Conservation (phyloP, 2,329 filamentous ascomycete species). For the Cordyceps farinosa region DNA sequence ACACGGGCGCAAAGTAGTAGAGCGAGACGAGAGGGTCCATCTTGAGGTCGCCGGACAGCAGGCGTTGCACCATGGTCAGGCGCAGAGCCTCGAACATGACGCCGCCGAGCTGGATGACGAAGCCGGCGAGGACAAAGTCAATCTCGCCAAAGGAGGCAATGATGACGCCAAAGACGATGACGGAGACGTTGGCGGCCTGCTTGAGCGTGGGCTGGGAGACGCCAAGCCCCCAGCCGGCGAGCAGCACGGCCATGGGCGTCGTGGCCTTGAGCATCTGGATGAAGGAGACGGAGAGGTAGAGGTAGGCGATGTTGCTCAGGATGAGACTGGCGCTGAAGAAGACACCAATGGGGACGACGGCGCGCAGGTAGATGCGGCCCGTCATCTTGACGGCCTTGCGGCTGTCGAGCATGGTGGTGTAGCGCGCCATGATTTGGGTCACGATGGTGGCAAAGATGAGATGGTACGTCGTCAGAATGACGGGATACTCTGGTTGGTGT, state of each 20-base stretch:
- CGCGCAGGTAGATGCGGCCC: conserved; percentile 83
- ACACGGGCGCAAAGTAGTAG: conserved; percentile 86
- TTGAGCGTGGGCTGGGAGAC: conserved; percentile 79
- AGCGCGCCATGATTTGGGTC: conserved; percentile 89
- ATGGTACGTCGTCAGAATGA: conserved; percentile 94
- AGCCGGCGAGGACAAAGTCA: conserved; percentile 78
- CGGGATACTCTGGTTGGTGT: conserved; percentile 56
- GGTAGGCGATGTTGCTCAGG: conserved; percentile 91
- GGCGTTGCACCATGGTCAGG: conserved; percentile 78
- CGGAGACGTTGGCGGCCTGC: conserved; percentile 86
- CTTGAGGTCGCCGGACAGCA: conserved; percentile 81
- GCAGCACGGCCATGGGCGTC: conserved; percentile 86
- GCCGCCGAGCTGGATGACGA: conserved; percentile 74
- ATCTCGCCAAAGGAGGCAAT: conserved; percentile 96
- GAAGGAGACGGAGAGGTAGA: conserved; percentile 93
- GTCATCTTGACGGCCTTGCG: conserved; percentile 98
- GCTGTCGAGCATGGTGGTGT: conserved; percentile 85
- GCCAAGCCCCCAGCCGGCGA: conserved; percentile 85
- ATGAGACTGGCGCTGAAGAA: conserved; percentile 97
- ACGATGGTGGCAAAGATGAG: conserved; percentile 87
- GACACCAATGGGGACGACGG: conserved; percentile 89
- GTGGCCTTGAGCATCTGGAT: conserved; percentile 99
- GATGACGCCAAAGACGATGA: conserved; percentile 91
- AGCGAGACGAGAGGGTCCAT: conserved; percentile 87
- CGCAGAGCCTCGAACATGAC: conserved; percentile 80